Conservation (phyloP, 495 filamentous ascomycete species). For the Penicillium samsonianum region DNA sequence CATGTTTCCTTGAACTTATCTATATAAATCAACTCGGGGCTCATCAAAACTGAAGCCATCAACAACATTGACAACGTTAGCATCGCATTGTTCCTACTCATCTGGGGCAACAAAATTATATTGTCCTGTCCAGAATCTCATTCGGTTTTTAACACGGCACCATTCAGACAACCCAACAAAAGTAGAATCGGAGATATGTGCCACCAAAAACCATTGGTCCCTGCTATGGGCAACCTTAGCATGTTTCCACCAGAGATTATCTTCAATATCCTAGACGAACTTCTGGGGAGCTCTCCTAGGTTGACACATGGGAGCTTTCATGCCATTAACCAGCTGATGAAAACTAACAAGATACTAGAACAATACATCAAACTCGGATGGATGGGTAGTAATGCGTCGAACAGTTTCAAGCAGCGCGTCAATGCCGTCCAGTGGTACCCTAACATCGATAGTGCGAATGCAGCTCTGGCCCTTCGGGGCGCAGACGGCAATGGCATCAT, state of each 20-base stretch:
- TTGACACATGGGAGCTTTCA: slow-evolving; percentile 14
- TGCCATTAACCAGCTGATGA: slow-evolving; percentile 4
- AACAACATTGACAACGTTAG: not conserved
- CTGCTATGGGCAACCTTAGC: not conserved
- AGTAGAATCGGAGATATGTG: not conserved
- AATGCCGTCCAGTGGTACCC: not conserved
- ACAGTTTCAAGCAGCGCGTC: not conserved
- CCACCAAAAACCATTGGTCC: not conserved
- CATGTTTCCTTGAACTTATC: not conserved
- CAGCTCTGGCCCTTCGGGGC: not conserved
- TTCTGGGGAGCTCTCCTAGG: not conserved
- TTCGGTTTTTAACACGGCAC: no score
- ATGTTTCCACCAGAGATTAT: slow-evolving; percentile 13
- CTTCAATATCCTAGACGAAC: slow-evolving; percentile 13
- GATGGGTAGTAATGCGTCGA: not conserved
- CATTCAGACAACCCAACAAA: not conserved
- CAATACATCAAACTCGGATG: not conserved
- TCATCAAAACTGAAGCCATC: not conserved
- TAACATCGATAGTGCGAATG: not conserved
- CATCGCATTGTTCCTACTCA: not conserved
- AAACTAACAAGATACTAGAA: not conserved
- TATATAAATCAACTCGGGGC: not conserved
- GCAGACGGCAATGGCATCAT: not conserved
- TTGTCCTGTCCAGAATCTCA: not conserved
- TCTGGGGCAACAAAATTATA: not conserved